Conservation (phyloP, 116 monocot species). For the Dioscorea cayenensis region DNA sequence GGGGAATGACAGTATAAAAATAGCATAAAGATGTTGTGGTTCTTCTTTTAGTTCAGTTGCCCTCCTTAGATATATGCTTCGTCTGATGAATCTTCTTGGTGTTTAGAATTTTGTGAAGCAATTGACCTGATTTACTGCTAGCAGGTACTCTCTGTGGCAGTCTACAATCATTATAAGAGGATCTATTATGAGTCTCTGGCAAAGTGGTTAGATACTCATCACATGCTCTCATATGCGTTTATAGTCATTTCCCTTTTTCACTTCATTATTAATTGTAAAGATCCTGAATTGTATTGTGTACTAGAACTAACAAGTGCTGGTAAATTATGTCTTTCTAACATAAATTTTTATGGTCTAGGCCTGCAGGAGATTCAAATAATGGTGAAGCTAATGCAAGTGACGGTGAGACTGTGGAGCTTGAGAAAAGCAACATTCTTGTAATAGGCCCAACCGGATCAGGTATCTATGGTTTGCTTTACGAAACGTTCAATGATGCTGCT, state of each 20-base stretch:
- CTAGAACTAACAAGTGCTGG: background rate
- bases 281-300: background rate
- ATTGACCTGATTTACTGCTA: background rate
- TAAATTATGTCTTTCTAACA: background rate
- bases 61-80: background rate
- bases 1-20: too few species aligned
- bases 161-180: constrained; percentile 95
- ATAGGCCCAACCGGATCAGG: constrained; percentile 94
- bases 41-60: too few species aligned
- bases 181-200: constrained; percentile 55
- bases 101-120: background rate
- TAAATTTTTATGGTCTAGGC: constrained; percentile 27
- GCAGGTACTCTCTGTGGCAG: constrained; percentile 88
- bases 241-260: background rate
- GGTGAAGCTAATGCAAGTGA: constrained; percentile 24
- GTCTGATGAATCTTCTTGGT: background rate
- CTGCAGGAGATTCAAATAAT: constrained; percentile 35
- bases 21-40: too few species aligned
- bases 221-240: background rate
- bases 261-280: too few species aligned
- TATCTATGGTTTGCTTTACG: constrained; percentile 20
- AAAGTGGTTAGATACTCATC: constrained; percentile 40
- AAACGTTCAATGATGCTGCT: background rate
- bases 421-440: constrained; percentile 88
- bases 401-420: constrained; percentile 78